Conservation (phyloP, 768 basidiomycete genomes). For the Exsudoporus frostii region DNA sequence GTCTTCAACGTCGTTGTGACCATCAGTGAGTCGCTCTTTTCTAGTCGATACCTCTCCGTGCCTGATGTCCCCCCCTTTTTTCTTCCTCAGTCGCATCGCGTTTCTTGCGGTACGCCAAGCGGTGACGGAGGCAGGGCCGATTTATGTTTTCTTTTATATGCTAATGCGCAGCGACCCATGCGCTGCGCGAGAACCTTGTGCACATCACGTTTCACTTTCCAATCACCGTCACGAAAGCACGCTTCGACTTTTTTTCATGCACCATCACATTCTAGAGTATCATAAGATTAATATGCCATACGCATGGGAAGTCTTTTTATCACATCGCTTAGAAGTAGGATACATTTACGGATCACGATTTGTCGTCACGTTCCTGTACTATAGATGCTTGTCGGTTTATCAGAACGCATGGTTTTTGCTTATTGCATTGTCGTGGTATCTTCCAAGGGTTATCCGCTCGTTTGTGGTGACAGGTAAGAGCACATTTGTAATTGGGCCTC, state of each 20-base stretch:
- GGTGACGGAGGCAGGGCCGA: constrained; percentile 21
- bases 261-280: neutral
- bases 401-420: neutral
- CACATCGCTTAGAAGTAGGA: no score
- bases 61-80: neutral
- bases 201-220: neutral
- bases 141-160: neutral
- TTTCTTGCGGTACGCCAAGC: constrained; percentile 68
- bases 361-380: neutral
- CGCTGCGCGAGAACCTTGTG: neutral
- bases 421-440: no score
- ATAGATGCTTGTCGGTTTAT: neutral
- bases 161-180: neutral
- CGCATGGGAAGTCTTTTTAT: neutral
- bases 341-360: no score
- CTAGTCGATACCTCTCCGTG: neutral
- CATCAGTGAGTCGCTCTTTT: constrained; percentile 36
- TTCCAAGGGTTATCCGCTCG: no score
- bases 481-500: no score
- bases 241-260: neutral
- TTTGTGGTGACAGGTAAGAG: no score
- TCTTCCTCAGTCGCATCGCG: constrained; percentile 56
- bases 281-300: neutral
- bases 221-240: neutral
- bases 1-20: constrained; percentile 70